Base-by-base conservation (phyloP, 768 basidiomycete genomes). In the Mycena vulgaris region DNA sequence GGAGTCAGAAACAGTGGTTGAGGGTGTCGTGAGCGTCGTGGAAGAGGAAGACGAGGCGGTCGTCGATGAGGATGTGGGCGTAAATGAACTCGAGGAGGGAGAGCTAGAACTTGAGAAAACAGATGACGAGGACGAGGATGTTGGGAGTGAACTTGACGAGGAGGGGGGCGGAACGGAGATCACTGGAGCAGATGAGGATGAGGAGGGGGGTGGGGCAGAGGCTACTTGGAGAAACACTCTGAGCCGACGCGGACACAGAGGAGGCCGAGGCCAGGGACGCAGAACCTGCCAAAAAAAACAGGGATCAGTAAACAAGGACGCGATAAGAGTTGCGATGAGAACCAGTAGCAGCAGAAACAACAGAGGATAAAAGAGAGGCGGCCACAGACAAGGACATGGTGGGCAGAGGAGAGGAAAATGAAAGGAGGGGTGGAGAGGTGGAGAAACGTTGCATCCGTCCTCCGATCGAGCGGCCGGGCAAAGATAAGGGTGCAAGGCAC, bases 21-120 rank as follows among this genome's bases (percentile, higher is more conserved):
- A 73, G 16, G 72, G 65, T 19, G 56, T 57, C 60, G 72, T 70
- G 45, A 73, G 58, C 48, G 58, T 64, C 48, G 68, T 66, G n/a
- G 65, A 57, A 39, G 71, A 69, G 37, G 63, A 11, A 2, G 19
- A 27, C n/a, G 53, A 6, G 19, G 33, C 21, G 35, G 40, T 30
- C 37, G 64, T 49, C 10, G 68, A 69, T 37, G 67, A 69, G 47
- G 59, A 9, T 9, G 45, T 17, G 25, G 48, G 28, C 10, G 71
- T 33, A 5, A n/a, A n/a, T n/a, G 51, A 27, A 16, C 58, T 60
- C 19, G 61, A 14, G 3, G 28, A 9, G 10, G 68, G 16, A 57
- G 69, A 27, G 58, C 35, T 62, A 37, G 57, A 42, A 25, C 56
- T 58, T 23, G 48, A 17, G 13, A 30, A 16, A 23, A 30, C 30